Percentiles rank a stretch among this genome's conserved stretches.
Conservation (phyloP, 2,329 filamentous ascomycete species). For the Penicillium sp. region DNA sequence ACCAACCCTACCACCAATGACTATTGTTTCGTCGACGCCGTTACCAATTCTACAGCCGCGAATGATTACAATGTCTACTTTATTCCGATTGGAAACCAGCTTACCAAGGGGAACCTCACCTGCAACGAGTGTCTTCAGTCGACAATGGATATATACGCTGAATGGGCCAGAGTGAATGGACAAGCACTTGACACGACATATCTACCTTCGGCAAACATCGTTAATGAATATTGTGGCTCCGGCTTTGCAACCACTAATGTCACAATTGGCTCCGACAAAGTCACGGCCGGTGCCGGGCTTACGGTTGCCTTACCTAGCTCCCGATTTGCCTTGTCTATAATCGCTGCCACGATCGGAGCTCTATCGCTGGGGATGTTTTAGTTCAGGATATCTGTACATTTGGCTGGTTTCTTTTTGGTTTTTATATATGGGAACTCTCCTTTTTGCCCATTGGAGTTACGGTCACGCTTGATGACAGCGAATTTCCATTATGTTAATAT, state of each 20-base stretch:
- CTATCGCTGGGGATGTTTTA: conserved; percentile 10
- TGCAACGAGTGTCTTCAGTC: conserved; percentile 76
- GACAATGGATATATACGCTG: conserved; percentile 79
- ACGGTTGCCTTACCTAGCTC: conserved; percentile 3
- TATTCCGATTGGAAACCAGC: conserved; percentile 71
- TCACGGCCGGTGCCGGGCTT: conserved; percentile 11
- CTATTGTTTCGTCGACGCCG: conserved; percentile 80
- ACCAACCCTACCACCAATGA: conserved; percentile 63
- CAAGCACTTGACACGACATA: conserved; percentile 72
- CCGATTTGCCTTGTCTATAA: conserved; percentile 4
- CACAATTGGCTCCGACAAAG: conserved; percentile 23
- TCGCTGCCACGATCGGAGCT: conserved; percentile 9
- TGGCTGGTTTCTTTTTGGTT: not conserved
- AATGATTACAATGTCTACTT: conserved; percentile 82
- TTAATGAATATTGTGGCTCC: conserved; percentile 66
- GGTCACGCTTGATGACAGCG: conserved; percentile 31
- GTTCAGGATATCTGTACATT: not conserved
- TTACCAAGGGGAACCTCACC: conserved; percentile 68
- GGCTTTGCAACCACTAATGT: conserved; percentile 55
- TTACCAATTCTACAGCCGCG: conserved; percentile 71
- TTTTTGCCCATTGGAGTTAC: conserved; percentile 14
- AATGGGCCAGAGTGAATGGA: conserved; percentile 64
- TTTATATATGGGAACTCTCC: not conserved
- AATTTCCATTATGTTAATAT: conserved; percentile 8
- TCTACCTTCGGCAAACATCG: conserved; percentile 65